Evolutionary conservation across 257 asterid species (phyloP), one percentile per base, ranked within the genome.

Genomic region (Lycium ferocissimum): DNA sequence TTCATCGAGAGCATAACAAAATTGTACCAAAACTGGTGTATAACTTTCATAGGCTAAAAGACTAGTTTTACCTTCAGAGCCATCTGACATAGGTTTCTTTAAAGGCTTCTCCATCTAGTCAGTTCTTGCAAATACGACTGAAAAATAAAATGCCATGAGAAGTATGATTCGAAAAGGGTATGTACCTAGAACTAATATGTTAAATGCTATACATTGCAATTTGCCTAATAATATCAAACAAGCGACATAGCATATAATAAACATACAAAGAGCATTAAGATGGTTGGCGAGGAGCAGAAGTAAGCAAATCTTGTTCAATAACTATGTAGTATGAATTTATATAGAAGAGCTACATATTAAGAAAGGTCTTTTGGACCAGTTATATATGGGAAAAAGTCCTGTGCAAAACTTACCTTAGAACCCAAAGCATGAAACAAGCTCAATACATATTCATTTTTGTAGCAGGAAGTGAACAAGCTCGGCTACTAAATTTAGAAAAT

Each of bases 41-140:
- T 17, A n/a, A 12, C 26, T 83, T 33, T 51, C 75, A 67, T 66
- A 47, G 40, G 81, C 79, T 53, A 54, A 69, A 53, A 69, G 51
- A 83, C 67, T 12, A 83, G 63, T 18, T 33, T 76, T 83, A 83
- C 85, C 71, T 54, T 69, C 69, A 83, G 85, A 37, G 20, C 54
- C 18, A 10, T 83, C 67, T 38, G 65, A 38, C 78, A 70, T 61
- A 51, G 81, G 85, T 56, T 33, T 83, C 70, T 37, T 83, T 51
- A 43, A 54, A 37, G 71, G 85, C 56, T 72, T 51, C 69, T 83
- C 80, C 85, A 83, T 67, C 13, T 54, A 53, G 56, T 69, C 70
- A 70, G 26, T 33, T 70, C 70, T 81, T 83, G 79, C 78, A 70
- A 59, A 54, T 18, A 53, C 37, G 43, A 83, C 38, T 22, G 3